Base-by-base conservation (phyloP, 805 yeast species). In the Zygosaccharomyces rouxii region DNA sequence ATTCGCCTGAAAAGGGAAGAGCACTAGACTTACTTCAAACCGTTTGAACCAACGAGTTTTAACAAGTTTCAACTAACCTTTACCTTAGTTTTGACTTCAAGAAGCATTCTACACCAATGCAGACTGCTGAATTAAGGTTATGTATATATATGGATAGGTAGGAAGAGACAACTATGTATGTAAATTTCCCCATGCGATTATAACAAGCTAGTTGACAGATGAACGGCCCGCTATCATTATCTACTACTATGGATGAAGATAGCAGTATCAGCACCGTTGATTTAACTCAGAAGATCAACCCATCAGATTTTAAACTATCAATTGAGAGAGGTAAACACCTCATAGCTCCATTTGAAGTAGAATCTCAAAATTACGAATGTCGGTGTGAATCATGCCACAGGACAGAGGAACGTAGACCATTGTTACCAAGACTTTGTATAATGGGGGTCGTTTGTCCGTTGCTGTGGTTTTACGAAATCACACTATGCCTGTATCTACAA, bases 371-470 rank as follows among this genome's bases (percentile, higher is more conserved):
- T 14, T 55, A 50, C 45, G 2, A n/a, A 9, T 63, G 68, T 46
- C 48, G 55, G 38, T 63, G 68, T 47, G 38, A 41, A 3, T 57
- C 66, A 29, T 63, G 68, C 43, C 6, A 38, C 10, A 35, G 10
- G 5, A 44, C 55, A 21, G 22, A 26, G 11, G 35, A 39, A 10
- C 33, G 42, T 16, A 45, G 41, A 18, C 29, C 33, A 6, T 38
- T 39, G 25, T 5, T 57, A 14, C 46, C 53, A 3, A 48, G 53
- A 18, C 37, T 55, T 9, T 63, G 60, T 41, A 35, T 55, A 16
- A 23, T 53, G 4, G 69, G 69, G 1, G 46, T 61, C 14, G 9
- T 63, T 9, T 19, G 58, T 2, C 68, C 68, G 9, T 4, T 58
- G 2, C 38, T 55, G 16, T 60, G 63, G 63, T 2, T 62, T 5